These are phyloP conservation scores for Pseudonitzschia pungens DNA, from an alignment of 108 stramenopile species.

Conservation along the genomic window DNA sequence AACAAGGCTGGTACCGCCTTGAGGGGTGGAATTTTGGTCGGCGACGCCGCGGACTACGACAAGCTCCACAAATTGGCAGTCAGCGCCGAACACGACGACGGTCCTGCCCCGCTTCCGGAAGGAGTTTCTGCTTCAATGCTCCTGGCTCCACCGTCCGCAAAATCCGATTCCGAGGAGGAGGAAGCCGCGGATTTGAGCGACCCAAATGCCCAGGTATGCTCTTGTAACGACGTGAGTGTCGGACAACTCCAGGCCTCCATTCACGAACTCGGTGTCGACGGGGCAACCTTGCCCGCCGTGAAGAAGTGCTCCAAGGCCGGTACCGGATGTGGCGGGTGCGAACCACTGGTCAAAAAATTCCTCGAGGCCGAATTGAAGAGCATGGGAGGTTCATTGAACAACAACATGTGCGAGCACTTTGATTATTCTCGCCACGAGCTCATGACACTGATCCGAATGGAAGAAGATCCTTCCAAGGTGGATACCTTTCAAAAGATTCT, in stretches of 20 bases:
- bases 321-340: constrained; percentile 93
- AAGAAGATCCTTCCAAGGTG: constrained; percentile 59
- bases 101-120: constrained; percentile 53
- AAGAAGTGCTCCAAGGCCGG: constrained; percentile 88
- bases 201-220: constrained; percentile 85
- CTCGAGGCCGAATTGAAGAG: constrained; percentile 73
- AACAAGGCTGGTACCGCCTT: constrained; percentile 88
- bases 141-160: constrained; percentile 66
- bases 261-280: constrained; percentile 75
- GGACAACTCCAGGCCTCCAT: constrained; percentile 69
- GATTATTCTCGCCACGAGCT: constrained; percentile 84
- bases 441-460: constrained; percentile 79
- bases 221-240: constrained; percentile 90
- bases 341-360: constrained; percentile 82
- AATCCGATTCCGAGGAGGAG: constrained; percentile 50
- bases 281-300: constrained; percentile 67
- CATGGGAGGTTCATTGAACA: constrained; percentile 81
- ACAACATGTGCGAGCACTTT: constrained; percentile 90
- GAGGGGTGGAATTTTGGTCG: constrained; percentile 90
- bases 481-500: constrained; percentile 87
- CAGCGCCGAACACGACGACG: constrained; percentile 34
- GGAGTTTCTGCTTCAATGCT: constrained; percentile 61
- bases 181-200: constrained; percentile 54
- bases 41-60: constrained; percentile 89
- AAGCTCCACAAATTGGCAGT: constrained; percentile 78